phyloP scores from a whole-genome alignment of 2,329 filamentous ascomycete species.

The Cercospora citrullina region DNA sequence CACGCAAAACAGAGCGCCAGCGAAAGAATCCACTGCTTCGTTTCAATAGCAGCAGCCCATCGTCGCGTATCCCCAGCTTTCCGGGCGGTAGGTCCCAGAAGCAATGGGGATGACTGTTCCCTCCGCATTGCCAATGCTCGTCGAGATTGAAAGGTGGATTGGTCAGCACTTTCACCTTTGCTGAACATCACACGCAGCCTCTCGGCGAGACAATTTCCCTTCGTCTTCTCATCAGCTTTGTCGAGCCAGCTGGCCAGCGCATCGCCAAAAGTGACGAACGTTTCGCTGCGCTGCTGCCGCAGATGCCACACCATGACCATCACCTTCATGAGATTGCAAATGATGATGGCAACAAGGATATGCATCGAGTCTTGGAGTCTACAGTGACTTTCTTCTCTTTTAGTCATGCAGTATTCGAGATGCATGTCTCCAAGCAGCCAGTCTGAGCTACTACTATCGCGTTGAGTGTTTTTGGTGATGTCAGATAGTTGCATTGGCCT shows the following conservation, averaged over 20 bases:
- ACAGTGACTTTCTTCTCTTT: slow-evolving; percentile 6
- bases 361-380: slow-evolving; percentile 19
- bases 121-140: too few relatives aligned
- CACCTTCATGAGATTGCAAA: slow-evolving; percentile 5
- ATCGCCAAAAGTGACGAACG: slow-evolving; percentile 20
- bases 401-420: slow-evolving; percentile 15
- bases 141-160: too few relatives aligned
- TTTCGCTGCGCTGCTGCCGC: not conserved
- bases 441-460: not conserved
- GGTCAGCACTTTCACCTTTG: too few relatives aligned
- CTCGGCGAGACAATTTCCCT: slow-evolving; percentile 21
- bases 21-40: not conserved
- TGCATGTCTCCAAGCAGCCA: slow-evolving; percentile 17
- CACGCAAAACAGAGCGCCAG: not conserved
- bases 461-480: not conserved
- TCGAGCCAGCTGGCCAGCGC: slow-evolving; percentile 15
- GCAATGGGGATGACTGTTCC: too few relatives aligned
- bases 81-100: too few relatives aligned
- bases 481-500: not conserved
- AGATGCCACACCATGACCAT: slow-evolving; percentile 6
- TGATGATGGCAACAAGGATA: slow-evolving; percentile 1
- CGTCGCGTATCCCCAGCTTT: not conserved
- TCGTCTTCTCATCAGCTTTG: slow-evolving; percentile 13
- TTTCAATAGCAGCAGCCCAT: not conserved
- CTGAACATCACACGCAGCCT: too few relatives aligned